Base-by-base conservation (phyloP, 2,329 filamentous ascomycete species). In the Emmonsiellopsis sp. region DNA sequence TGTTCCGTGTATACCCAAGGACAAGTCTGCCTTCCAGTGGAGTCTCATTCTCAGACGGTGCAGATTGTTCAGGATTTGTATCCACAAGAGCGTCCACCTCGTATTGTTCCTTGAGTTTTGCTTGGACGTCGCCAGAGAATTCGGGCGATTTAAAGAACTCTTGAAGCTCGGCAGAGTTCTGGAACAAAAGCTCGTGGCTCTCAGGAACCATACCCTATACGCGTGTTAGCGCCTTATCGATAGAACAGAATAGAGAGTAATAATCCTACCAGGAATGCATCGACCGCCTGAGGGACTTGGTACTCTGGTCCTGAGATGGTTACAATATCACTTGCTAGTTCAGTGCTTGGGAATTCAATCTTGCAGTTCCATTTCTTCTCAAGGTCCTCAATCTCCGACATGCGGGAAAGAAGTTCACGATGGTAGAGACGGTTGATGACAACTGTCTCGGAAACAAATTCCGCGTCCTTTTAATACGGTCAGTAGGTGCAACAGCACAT, bases 291-390 rank as follows among this genome's bases (percentile, higher is more conserved):
- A 57, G 93, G 92, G 37, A 98, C 92, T 77, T 97, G 93, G 81
- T 94, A 98, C 74, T 97, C 92, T 49, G 93, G 93, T 4, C 93
- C 93, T 57, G 90, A 95, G 55, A 98, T 90, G 14, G 87, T 94
- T 51, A 98, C 90, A 65, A 94, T 87, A 65, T 98, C 93, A 68
- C 92, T 97, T 21, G 93, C 93, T 71, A 94, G 87, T 70, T 98
- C 93, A 8, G 93, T 97, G 73, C 91, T 95, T 6, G 93, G 93
- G 68, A 98, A 98, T 61, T 90, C 88, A 65, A 98, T 94, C 77
- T 97, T 97, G 84, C 93, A 98, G 71, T 97, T 97, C 86, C 91
- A 97, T 74, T 95, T 96, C 78, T 95, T 94, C 76, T 98, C 93
- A 50, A 98, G 79, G 62, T 93, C 88, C 60, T 97, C 92, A 54